A percentile compares a stretch with the other conserved stretches of the same genome.
phyloP scores from a whole-genome alignment of 768 basidiomycete species.

The Gloeophyllum trabeum region DNA sequence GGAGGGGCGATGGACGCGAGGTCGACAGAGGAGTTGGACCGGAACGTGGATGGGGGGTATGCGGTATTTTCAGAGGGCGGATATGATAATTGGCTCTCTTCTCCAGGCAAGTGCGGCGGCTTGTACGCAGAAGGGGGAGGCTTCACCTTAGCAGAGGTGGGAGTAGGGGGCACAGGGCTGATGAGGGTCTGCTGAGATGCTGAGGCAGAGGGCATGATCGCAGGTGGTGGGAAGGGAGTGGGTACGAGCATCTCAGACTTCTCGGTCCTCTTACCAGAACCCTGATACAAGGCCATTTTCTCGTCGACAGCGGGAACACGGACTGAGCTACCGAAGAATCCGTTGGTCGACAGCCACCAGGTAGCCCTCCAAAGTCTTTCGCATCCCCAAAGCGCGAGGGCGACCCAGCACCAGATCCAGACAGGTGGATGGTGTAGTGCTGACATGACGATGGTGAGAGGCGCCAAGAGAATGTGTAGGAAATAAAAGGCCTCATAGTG shows the following conservation, averaged over 20 bases:
- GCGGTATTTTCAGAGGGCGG: too few species aligned
- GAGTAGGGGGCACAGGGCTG: not conserved
- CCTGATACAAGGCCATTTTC: not conserved
- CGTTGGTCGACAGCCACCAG: slow-evolving; percentile 51
- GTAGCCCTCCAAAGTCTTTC: slow-evolving; percentile 48
- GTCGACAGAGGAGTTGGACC: not conserved
- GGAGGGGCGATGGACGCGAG: not conserved
- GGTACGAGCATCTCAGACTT: too few species aligned
- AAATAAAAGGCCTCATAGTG: slow-evolving; percentile 60
- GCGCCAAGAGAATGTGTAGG: slow-evolving; percentile 50
- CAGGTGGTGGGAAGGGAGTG: too few species aligned
- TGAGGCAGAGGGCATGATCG: too few species aligned
- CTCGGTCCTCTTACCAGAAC: not conserved
- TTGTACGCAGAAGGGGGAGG: not conserved
- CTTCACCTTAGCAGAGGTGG: not conserved
- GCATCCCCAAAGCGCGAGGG: slow-evolving; percentile 48
- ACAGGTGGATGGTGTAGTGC: slow-evolving; percentile 60
- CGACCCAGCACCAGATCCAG: slow-evolving; percentile 58
- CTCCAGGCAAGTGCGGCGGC: too few species aligned
- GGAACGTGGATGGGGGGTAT: not conserved
- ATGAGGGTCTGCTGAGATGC: not conserved
- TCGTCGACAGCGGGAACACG: not conserved
- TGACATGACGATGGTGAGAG: slow-evolving; percentile 46
- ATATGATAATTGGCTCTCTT: too few species aligned
- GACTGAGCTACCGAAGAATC: slow-evolving; percentile 25